Conservation (phyloP, 768 basidiomycete species). For the Podaxis sp. region DNA sequence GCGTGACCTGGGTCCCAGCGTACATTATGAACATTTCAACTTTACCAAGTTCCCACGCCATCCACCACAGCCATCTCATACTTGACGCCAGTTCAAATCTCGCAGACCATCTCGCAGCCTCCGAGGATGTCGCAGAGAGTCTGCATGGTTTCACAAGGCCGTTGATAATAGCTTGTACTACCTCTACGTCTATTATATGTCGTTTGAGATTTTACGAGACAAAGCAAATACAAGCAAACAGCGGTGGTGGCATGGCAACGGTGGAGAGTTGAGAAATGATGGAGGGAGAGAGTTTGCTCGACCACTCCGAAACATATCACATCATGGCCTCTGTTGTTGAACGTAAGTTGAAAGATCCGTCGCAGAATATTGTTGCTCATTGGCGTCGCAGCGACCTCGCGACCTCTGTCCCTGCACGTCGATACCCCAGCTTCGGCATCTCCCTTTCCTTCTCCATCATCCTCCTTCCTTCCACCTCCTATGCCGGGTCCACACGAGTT, state of each 20-base stretch:
- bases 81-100: too few species aligned
- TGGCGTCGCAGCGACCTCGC: neutral
- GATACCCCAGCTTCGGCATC: slow-evolving; percentile 35
- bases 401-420: slow-evolving; percentile 10
- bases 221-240: neutral
- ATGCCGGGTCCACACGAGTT: slow-evolving; percentile 66
- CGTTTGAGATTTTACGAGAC: too few species aligned
- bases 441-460: slow-evolving; percentile 60
- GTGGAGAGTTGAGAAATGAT: neutral
- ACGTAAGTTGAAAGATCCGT: neutral
- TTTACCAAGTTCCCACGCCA: too few species aligned
- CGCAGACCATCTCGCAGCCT: too few species aligned
- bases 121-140: too few species aligned
- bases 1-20: too few species aligned
- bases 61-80: too few species aligned
- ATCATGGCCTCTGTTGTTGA: neutral
- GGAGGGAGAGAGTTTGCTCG: neutral
- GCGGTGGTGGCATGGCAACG: neutral
- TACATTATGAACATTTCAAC: too few species aligned
- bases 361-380: neutral
- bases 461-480: slow-evolving; percentile 66
- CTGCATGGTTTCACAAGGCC: too few species aligned
- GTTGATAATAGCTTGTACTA: too few species aligned
- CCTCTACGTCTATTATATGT: too few species aligned
- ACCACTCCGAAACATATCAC: neutral